Percentiles rank a stretch among this genome's conserved stretches.
phyloP scores from a whole-genome alignment of 169 alveolate genomes.

The Plasmodium vivax region DNA sequence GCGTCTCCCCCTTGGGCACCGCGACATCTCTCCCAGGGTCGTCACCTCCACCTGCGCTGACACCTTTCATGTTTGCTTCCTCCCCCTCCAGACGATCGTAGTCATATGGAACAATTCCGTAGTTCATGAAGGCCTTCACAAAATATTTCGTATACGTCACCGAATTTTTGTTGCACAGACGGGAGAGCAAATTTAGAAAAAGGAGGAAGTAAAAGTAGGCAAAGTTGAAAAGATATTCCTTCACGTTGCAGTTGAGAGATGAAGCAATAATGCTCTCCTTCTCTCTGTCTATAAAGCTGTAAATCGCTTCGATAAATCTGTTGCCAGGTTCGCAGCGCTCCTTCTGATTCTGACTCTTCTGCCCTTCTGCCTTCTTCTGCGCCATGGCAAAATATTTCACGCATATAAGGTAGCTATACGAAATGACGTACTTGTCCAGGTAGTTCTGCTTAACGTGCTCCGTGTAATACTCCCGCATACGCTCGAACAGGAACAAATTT shows the following conservation, averaged over 20 bases:
- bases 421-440: constrained; percentile 66
- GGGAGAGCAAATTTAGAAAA: constrained; percentile 64
- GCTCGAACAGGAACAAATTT: constrained; percentile 60
- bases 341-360: not conserved
- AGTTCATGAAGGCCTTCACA: constrained; percentile 34
- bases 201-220: constrained; percentile 52
- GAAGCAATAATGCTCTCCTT: not conserved
- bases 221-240: constrained; percentile 17
- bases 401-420: constrained; percentile 64
- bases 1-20: not conserved
- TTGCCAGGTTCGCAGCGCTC: not conserved
- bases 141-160: constrained; percentile 49
- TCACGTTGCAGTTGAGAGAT: not conserved
- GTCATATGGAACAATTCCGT: constrained; percentile 47
- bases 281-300: constrained; percentile 33
- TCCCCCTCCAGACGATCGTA: not conserved
- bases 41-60: not conserved
- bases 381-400: constrained; percentile 10
- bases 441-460: not conserved
- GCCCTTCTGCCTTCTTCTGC: not conserved
- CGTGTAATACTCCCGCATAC: constrained; percentile 47
- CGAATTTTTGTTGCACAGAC: constrained; percentile 69
- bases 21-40: not conserved
- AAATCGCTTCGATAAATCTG: constrained; percentile 11
- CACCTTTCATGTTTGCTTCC: constrained; percentile 6